Percentiles rank a stretch among this genome's conserved stretches.
Evolutionary conservation across 805 yeast genomes (phyloP).

Genomic region (Teunomyces barrocoloradensis): DNA sequence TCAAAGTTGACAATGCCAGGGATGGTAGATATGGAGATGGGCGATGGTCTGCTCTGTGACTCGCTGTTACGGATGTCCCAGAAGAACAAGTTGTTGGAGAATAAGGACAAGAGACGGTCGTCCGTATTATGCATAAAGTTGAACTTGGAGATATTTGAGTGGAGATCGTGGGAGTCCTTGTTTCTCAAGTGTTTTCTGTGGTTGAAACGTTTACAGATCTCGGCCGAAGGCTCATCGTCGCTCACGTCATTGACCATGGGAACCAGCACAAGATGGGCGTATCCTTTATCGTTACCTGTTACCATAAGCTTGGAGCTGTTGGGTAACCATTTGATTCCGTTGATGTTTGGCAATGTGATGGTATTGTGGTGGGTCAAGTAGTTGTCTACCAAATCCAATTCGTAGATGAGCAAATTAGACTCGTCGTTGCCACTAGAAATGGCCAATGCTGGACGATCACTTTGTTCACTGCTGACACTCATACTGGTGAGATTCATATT

Average conservation of each 20-base stretch:
- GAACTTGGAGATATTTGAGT: slow-evolving; percentile 26
- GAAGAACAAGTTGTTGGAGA: slow-evolving; percentile 66
- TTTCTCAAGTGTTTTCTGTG: slow-evolving; percentile 62
- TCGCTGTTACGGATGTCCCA: slow-evolving; percentile 70
- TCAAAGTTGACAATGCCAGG: slow-evolving; percentile 54
- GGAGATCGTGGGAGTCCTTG: slow-evolving; percentile 16
- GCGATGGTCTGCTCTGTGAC: slow-evolving; percentile 39
- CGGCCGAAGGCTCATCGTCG: slow-evolving; percentile 53
- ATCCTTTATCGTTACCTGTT: slow-evolving; percentile 79
- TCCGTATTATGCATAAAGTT: slow-evolving; percentile 31
- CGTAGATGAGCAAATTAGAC: slow-evolving; percentile 52
- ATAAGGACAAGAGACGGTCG: slow-evolving; percentile 54
- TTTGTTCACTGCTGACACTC: slow-evolving; percentile 17
- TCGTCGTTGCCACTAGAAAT: slow-evolving; percentile 47
- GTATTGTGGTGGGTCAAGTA: slow-evolving; percentile 56
- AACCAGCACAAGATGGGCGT: slow-evolving; percentile 66
- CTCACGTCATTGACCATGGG: slow-evolving; percentile 44
- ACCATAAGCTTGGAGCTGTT: slow-evolving; percentile 40
- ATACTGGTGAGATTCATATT: slow-evolving; percentile 47
- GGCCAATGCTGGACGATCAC: slow-evolving; percentile 43
- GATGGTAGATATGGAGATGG: slow-evolving; percentile 52
- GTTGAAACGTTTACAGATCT: slow-evolving; percentile 73
- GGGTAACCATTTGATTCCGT: slow-evolving; percentile 53
- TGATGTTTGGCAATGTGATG: slow-evolving; percentile 55
- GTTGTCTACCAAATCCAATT: slow-evolving; percentile 37